Base-by-base conservation (phyloP, 495 filamentous ascomycete genomes). In the Neurospora sp. region DNA sequence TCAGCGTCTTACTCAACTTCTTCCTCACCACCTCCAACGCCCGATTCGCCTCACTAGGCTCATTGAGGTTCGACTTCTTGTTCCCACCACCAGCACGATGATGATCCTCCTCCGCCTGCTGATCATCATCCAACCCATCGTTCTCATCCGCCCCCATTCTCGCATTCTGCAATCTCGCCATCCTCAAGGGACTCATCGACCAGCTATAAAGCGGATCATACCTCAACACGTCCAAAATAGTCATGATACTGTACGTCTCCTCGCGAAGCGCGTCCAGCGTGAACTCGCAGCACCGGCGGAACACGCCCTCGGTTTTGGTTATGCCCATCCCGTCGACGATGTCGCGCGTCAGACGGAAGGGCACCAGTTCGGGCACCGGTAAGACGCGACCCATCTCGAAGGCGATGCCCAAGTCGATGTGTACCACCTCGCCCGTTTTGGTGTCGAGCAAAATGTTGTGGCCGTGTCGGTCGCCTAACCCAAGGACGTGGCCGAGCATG, bases 271-370 rank as follows among this genome's bases (percentile, higher is more conserved):
- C 93, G 74, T 97, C 94, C 6, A 99, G 87, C 0, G 94, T 98
- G 77, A 98, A 98, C 80, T 99, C 96, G 81, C 96, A 99, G 81
- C 96, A 99, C 31, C 96, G 87, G 12, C 95, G 89, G 83, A 98
- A 99, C 2, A 98, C 93, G 8, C 96, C 96, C 82, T 99, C 96
- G 0, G 94, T 97, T 76, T 91, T 92, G 40, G 93, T 97, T 74
- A 98, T 93, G 27, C 96, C 96, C 91, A 99, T 98, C 27, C 93
- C 96, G 78, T 98, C 96, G 14, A 98, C 93, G 39, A 99, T 89
- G 79, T 99, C 96, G 31, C 96, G 87, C n/a, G 96, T 98, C 72
- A 99, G 82, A 4, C 96, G 88, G 84, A 99, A 99, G 0, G 96
- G 96, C 0, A 99, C 95, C 0, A 97, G 90, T 82, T 99, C 96